Percentiles rank a stretch among this genome's conserved stretches.
These are phyloP conservation scores for Phytophthora pisi DNA, from an alignment of 352 stramenopile species.

Conservation along the genomic window DNA sequence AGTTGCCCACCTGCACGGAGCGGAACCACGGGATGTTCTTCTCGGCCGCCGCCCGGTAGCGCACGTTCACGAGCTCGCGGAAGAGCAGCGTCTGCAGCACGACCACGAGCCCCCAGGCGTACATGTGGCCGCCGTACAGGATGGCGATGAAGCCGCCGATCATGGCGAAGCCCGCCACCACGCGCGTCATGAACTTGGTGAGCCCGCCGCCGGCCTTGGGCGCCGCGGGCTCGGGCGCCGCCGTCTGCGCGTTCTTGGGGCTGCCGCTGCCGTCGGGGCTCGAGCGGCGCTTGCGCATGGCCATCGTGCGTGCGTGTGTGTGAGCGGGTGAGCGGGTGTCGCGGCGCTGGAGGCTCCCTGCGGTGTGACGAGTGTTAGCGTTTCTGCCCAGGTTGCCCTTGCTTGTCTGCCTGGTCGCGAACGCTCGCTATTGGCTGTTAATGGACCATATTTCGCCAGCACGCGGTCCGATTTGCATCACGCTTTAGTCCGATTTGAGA, in stretches of 20 bases:
- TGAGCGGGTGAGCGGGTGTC: no score
- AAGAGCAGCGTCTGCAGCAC: slow-evolving; percentile 92
- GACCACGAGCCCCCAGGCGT: slow-evolving; percentile 85
- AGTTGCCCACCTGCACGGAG: slow-evolving; percentile 83
- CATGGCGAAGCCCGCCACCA: slow-evolving; percentile 79
- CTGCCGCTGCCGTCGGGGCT: slow-evolving; percentile 28
- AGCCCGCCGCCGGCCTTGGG: slow-evolving; percentile 37
- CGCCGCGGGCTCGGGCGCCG: neutral
- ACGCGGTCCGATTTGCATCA: neutral
- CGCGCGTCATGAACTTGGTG: slow-evolving; percentile 75
- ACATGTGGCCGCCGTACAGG: slow-evolving; percentile 83
- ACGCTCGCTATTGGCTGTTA: neutral
- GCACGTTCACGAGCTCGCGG: slow-evolving; percentile 98
- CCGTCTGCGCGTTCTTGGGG: slow-evolving; percentile 18
- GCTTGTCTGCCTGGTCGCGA: neutral
- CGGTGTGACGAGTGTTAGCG: neutral
- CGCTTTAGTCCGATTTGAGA: neutral
- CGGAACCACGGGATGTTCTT: slow-evolving; percentile 98
- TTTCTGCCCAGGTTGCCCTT: neutral
- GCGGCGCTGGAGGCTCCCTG: neutral
- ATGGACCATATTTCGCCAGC: neutral
- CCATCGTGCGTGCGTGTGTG: slow-evolving; percentile 9
- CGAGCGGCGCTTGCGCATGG: slow-evolving; percentile 55
- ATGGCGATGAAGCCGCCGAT: slow-evolving; percentile 74
- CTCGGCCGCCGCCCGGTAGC: slow-evolving; percentile 94